These are phyloP conservation scores for Brasilioporus rufonigricans DNA, from an alignment of 768 basidiomycete species.

Conservation along the genomic window DNA sequence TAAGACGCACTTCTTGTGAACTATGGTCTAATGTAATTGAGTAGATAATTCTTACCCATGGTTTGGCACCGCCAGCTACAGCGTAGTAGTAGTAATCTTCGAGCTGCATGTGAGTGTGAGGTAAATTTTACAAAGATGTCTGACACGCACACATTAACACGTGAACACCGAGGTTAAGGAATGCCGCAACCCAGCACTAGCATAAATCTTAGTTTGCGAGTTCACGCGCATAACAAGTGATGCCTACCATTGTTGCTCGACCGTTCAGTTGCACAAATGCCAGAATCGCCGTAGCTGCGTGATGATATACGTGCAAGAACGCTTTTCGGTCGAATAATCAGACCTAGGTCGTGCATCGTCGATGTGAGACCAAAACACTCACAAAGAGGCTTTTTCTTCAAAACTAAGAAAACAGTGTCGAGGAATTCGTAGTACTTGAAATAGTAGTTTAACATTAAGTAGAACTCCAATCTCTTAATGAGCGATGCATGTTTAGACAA, in stretches of 20 bases:
- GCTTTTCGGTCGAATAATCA: slow-evolving; percentile 41
- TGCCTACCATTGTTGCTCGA: slow-evolving; percentile 79
- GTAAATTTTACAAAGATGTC: not conserved
- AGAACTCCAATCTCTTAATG: slow-evolving; percentile 78
- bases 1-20: not conserved
- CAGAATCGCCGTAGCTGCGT: slow-evolving; percentile 90
- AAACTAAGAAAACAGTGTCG: slow-evolving; percentile 91
- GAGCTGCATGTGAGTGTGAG: not conserved
- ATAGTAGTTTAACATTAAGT: slow-evolving; percentile 96
- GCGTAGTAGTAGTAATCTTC: slow-evolving; percentile 98
- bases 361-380: slow-evolving; percentile 26
- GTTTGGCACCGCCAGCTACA: slow-evolving; percentile 60
- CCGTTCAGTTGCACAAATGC: slow-evolving; percentile 93
- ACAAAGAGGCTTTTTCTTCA: slow-evolving; percentile 98
- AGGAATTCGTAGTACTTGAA: slow-evolving; percentile 94
- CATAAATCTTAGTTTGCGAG: not conserved
- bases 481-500: not conserved
- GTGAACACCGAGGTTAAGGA: slow-evolving; percentile 86
- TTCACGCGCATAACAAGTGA: not conserved
- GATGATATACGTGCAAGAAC: slow-evolving; percentile 97
- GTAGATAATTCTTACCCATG: slow-evolving; percentile 14
- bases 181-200: slow-evolving; percentile 90
- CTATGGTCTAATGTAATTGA: not conserved
- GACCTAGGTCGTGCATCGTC: not conserved
- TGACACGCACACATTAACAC: slow-evolving; percentile 86